Evolutionary conservation across 805 yeast genomes (phyloP), one percentile per base, ranked within the genome.

Genomic region (Clavispora phyllophila): DNA sequence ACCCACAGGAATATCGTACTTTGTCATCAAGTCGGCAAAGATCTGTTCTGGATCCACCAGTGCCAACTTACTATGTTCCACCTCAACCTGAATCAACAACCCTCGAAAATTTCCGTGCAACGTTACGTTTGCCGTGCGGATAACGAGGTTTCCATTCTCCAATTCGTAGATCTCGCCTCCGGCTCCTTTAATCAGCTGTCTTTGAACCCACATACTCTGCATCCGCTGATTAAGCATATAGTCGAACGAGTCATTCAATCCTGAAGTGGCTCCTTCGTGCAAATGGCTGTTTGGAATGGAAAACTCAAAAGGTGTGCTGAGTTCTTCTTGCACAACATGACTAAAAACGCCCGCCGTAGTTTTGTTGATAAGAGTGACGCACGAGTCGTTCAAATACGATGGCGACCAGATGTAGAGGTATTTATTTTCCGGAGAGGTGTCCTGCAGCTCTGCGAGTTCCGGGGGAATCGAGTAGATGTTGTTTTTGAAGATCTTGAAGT

Each of bases 101-200:
- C 89, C 89, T 46, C 82, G 76, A 66, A 84, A 86, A 15, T 70
- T 71, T 1, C 95, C 95, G 56, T 84, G 89, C 12, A 85, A 68
- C 39, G 81, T 79, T 31, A 86, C 78, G 55, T 86, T 87, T 34
- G 86, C 81, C 0, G 89, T 76, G 31, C 87, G 65, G 3, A 87
- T 64, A 8, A 67, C 63, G 51, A 81, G 69, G 31, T 65, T 70
- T 13, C 82, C 83, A 37, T 65, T 60, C 60, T 71, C 74, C 3
- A 84, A 54, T 46, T 76, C 75, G 55, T 82, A 86, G 5, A 78
- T 75, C 41, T 74, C 73, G 0, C 95, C 95, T 9, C 84, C 83
- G 46, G 84, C 90, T 1, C 91, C 93, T 53, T 78, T 76, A 39
- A 85, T 73, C 9, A 76, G 68, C 58, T 87, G 95, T 46, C 87